Conservation (phyloP, 352 stramenopile genomes). For the Thalassiosira exigua region DNA sequence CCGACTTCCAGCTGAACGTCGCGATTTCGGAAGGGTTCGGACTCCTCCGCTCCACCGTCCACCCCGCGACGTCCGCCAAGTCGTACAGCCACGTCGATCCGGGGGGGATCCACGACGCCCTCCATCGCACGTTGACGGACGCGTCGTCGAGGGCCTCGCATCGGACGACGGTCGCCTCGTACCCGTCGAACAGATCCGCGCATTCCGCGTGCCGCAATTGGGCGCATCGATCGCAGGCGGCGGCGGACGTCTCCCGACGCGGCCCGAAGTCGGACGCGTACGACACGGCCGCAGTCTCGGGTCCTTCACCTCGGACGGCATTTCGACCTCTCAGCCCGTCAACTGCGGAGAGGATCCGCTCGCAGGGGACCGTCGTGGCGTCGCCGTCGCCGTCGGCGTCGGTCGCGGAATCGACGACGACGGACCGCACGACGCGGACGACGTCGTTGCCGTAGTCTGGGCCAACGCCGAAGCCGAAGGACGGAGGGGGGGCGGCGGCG, state of each 20-base stretch:
- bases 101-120: slow-evolving; percentile 28
- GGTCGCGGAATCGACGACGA: slow-evolving; percentile 5
- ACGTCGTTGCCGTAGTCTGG: neutral
- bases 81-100: slow-evolving; percentile 38
- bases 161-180: slow-evolving; percentile 23
- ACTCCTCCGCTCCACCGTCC: slow-evolving; percentile 14
- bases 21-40: slow-evolving; percentile 9
- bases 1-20: slow-evolving; percentile 35
- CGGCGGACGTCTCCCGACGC: neutral
- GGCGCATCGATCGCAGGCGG: slow-evolving; percentile 6
- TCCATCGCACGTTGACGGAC: slow-evolving; percentile 39
- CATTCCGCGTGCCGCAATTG: slow-evolving; percentile 17
- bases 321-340: too few relatives aligned
- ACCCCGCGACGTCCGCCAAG: slow-evolving; percentile 12
- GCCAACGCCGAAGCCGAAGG: too few relatives aligned
- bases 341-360: too few relatives aligned
- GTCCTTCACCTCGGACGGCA: neutral
- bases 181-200: slow-evolving; percentile 42
- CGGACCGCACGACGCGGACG: neutral
- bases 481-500: too few relatives aligned
- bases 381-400: neutral
- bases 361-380: neutral
- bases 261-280: slow-evolving; percentile 32
- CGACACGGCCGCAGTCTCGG: neutral
- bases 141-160: slow-evolving; percentile 33